phyloP scores from a whole-genome alignment of 306 rosid genomes.

The Acacia crassicarpa region DNA sequence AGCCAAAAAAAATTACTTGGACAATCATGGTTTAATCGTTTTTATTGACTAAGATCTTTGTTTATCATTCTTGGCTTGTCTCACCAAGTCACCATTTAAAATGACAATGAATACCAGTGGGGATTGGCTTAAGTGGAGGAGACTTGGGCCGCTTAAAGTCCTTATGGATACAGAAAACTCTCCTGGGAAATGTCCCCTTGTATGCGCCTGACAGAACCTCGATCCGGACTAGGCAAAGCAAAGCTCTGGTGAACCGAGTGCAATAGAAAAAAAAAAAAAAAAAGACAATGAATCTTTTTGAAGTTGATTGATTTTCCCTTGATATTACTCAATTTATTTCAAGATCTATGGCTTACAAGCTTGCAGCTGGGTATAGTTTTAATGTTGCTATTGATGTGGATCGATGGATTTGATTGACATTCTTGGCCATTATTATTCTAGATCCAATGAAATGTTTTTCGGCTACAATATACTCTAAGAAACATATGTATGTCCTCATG shows the following conservation, averaged over 20 bases:
- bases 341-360: slow-evolving; percentile 4
- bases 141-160: too few species aligned
- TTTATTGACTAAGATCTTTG: too few species aligned
- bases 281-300: background rate
- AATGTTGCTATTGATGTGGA: background rate
- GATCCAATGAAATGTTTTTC: slow-evolving; percentile 96
- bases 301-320: slow-evolving; percentile 1
- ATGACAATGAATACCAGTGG: slow-evolving; percentile 5
- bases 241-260: too few species aligned
- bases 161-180: too few species aligned
- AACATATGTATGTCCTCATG: slow-evolving; percentile 68
- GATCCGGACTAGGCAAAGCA: too few species aligned
- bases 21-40: too few species aligned
- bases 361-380: background rate
- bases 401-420: slow-evolving; percentile 39
- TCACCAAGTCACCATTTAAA: background rate
- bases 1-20: too few species aligned
- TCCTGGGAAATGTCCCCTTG: too few species aligned
- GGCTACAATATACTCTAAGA: slow-evolving; percentile 82
- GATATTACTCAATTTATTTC: background rate
- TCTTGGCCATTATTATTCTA: slow-evolving; percentile 76
- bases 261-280: too few species aligned
- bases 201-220: too few species aligned
- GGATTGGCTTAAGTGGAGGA: too few species aligned
- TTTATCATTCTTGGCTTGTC: too few species aligned